These are phyloP conservation scores for Aspergillus caelatus DNA, from an alignment of 2,329 filamentous ascomycete genomes.

Conservation along the genomic window DNA sequence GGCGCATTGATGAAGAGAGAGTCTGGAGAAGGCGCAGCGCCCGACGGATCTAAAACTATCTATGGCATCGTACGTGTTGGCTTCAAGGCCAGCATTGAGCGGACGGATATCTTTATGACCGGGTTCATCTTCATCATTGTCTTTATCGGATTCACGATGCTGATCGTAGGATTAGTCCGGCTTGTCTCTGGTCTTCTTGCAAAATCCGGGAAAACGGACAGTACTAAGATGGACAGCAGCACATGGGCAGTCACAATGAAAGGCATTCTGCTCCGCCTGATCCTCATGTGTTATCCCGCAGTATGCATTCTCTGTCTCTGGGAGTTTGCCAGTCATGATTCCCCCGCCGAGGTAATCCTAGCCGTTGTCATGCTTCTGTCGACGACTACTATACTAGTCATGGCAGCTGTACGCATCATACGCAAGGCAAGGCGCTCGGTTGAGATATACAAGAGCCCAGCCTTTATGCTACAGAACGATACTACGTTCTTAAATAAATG, in stretches of 20 bases:
- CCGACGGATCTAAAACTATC: slow-evolving; percentile 54
- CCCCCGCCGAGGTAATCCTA: slow-evolving; percentile 78
- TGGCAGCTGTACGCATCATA: slow-evolving; percentile 87
- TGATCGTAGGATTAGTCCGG: slow-evolving; percentile 77
- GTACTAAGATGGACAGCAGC: slow-evolving; percentile 80
- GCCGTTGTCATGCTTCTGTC: slow-evolving; percentile 86
- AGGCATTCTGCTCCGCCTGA: slow-evolving; percentile 86
- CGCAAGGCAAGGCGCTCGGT: slow-evolving; percentile 84
- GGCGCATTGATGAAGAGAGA: slow-evolving; percentile 48
- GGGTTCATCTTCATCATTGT: slow-evolving; percentile 85
- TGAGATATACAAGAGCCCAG: slow-evolving; percentile 88
- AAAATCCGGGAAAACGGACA: slow-evolving; percentile 64
- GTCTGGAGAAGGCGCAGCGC: slow-evolving; percentile 26
- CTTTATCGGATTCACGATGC: slow-evolving; percentile 73
- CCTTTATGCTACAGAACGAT: slow-evolving; percentile 94
- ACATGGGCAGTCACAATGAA: slow-evolving; percentile 92
- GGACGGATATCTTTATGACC: slow-evolving; percentile 90
- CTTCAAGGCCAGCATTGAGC: slow-evolving; percentile 80
- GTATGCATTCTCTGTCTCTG: slow-evolving; percentile 88
- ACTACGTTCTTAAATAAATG: slow-evolving; percentile 90
- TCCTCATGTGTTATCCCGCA: slow-evolving; percentile 87
- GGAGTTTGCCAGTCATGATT: slow-evolving; percentile 87
- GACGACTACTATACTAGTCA: slow-evolving; percentile 75
- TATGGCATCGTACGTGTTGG: slow-evolving; percentile 86
- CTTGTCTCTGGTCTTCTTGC: slow-evolving; percentile 72